Base-by-base conservation (phyloP, 352 stramenopile species). In the Phytophthora colocasiae region DNA sequence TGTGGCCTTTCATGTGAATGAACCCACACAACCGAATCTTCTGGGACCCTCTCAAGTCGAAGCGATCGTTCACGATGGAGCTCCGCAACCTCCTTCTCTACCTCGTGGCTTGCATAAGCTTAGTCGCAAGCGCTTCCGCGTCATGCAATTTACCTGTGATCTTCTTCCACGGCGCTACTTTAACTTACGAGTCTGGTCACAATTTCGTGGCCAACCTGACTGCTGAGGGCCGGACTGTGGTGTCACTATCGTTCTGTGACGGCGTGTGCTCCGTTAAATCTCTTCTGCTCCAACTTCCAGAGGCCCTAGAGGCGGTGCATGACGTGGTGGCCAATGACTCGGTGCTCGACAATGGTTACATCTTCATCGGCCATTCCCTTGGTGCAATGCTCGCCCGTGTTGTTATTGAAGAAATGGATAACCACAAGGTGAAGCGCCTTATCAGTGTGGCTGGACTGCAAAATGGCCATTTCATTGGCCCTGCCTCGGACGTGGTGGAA, bases 381-480 rank as follows among this genome's bases (percentile, higher is more conserved):
- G 78, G 78, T 12, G 78, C 66, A 0, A 12, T 71, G 1, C 64
- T 87, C 11, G 56, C 67, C 26, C 75, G 78, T 7, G 68, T 62
- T 2, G 67, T 84, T 10, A 58, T 83, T 19, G 75, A 84, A 63
- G 58, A 75, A 17, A 79, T 80, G 78, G 72, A 86, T 39, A 66
- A 84, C 43, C 78, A 87, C 63, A 73, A 79, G 6, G 73, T 74
- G 3, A 63, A 71, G 22, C 69, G 55, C 32, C 70, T 77, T 43
- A 66, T 87, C 52, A 83, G 66, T 39, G 50, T 83, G 8, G 78
- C 75, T 0, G 73, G 72, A 1, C 55, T 69, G 0, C 72, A 82
- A 15, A 84, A 84, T 55, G 78, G 78, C 17, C 64, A 78, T 19
- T 86, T 86, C 41, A 78, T 77, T 40, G 71, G 69, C 0, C 75